A percentile compares a stretch with the other conserved stretches of the same genome.
phyloP scores from a whole-genome alignment of 73 alveolate genomes.

The Loxodes magnus region DNA sequence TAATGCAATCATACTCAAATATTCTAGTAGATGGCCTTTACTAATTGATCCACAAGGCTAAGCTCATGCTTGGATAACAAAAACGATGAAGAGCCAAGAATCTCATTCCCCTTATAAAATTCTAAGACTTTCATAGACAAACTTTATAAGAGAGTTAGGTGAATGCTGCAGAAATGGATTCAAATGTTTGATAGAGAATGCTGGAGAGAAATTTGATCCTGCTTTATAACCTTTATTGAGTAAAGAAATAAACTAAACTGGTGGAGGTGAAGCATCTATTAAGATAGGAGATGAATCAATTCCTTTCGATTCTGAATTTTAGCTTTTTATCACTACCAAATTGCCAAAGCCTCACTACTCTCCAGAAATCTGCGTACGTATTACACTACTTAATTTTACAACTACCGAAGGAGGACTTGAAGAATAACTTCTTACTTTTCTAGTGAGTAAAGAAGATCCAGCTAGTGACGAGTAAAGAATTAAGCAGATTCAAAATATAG shows the following conservation, averaged over 20 bases:
- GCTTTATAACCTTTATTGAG: slow-evolving; percentile 17
- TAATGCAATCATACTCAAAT: slow-evolving; percentile 95
- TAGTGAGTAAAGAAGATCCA: slow-evolving; percentile 94
- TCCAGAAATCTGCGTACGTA: slow-evolving; percentile 96
- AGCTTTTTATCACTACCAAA: slow-evolving; percentile 93
- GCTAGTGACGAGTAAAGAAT: neutral
- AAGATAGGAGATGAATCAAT: slow-evolving; percentile 49
- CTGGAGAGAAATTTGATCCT: slow-evolving; percentile 63
- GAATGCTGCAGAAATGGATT: neutral
- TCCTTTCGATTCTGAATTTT: slow-evolving; percentile 72
- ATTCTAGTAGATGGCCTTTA: slow-evolving; percentile 95
- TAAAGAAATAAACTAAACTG: neutral
- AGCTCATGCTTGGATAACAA: slow-evolving; percentile 86
- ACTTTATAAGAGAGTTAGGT: neutral
- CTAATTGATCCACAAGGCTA: slow-evolving; percentile 99
- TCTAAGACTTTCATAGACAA: slow-evolving; percentile 23
- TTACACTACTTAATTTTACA: slow-evolving; percentile 89
- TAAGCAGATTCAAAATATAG: neutral
- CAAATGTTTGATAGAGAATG: slow-evolving; percentile 80
- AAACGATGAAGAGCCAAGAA: slow-evolving; percentile 39
- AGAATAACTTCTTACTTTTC: slow-evolving; percentile 91
- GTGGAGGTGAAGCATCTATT: slow-evolving; percentile 23
- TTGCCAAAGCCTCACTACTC: slow-evolving; percentile 97
- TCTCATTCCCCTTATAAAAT: neutral
- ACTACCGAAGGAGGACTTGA: slow-evolving; percentile 95